Evolutionary conservation across 2,329 filamentous ascomycete genomes (phyloP).

Genomic region (Epichloe elymi): DNA sequence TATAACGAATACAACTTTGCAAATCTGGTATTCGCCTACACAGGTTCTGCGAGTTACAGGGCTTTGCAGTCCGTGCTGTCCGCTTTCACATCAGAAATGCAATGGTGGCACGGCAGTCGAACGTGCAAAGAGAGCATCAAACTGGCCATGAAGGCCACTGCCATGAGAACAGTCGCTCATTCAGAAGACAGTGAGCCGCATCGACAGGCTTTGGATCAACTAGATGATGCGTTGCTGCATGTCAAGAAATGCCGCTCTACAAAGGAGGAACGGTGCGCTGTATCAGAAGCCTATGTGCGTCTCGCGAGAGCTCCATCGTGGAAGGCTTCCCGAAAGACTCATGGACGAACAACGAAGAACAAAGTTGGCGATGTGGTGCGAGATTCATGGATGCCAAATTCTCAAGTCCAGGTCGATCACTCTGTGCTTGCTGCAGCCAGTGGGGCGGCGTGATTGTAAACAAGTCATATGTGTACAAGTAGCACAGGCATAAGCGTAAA

Average conservation of each 20-base stretch:
- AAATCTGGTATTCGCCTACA: constrained; percentile 23
- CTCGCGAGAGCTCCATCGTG: constrained; percentile 1
- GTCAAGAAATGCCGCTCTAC: constrained; percentile 12
- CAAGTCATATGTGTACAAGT: not conserved
- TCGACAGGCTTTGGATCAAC: constrained; percentile 10
- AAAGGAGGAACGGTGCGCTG: constrained; percentile 7
- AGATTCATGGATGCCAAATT: not conserved
- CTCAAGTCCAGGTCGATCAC: not conserved
- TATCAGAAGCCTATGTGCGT: constrained; percentile 11
- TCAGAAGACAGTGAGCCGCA: constrained; percentile 9
- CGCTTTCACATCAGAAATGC: constrained; percentile 17
- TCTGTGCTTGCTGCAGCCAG: not conserved
- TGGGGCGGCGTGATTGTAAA: constrained; percentile 1
- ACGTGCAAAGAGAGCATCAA: constrained; percentile 26
- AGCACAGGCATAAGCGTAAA: not conserved
- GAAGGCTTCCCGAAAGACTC: not conserved
- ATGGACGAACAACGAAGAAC: not conserved
- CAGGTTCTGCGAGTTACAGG: constrained; percentile 18
- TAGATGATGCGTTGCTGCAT: constrained; percentile 15
- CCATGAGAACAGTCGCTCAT: constrained; percentile 12
- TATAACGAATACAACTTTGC: constrained; percentile 26
- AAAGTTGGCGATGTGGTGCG: not conserved
- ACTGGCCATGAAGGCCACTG: constrained; percentile 22
- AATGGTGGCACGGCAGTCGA: constrained; percentile 24
- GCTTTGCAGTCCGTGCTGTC: constrained; percentile 18